Evolutionary conservation across 2,329 filamentous ascomycete genomes (phyloP).

Genomic region (Monilinia laxa): DNA sequence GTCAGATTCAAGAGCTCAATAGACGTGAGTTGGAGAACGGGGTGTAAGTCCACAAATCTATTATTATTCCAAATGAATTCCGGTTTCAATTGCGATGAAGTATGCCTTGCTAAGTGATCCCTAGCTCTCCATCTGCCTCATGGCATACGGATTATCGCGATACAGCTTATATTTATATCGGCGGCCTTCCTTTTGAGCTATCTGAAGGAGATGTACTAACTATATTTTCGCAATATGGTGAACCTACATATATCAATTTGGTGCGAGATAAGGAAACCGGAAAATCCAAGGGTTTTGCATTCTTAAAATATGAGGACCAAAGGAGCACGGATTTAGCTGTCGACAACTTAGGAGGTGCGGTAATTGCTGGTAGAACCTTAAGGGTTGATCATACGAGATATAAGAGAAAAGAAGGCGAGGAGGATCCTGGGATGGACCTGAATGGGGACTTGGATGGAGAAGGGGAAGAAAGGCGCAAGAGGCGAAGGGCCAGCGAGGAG

Average conservation of each 20-base stretch:
- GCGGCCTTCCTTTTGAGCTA: conserved; percentile 86
- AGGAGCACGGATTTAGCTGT: conserved; percentile 93
- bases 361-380: conserved; percentile 74
- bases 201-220: conserved; percentile 94
- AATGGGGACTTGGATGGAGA: conserved; percentile 38
- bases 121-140: conserved; percentile 77
- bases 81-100: conserved; percentile 3
- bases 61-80: background rate
- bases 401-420: conserved; percentile 73
- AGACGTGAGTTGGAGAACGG: conserved; percentile 90
- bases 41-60: conserved; percentile 53
- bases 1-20: conserved; percentile 88
- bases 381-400: conserved; percentile 93
- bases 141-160: conserved; percentile 98
- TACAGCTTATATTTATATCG: conserved; percentile 95
- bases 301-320: conserved; percentile 98
- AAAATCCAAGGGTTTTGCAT: conserved; percentile 91
- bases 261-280: conserved; percentile 94
- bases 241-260: conserved; percentile 90
- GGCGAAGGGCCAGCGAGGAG: conserved; percentile 34
- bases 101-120: conserved; percentile 25
- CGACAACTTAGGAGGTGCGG: conserved; percentile 88
- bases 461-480: conserved; percentile 48
- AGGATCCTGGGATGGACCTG: conserved; percentile 47
- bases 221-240: conserved; percentile 95